Conservation (phyloP, 306 rosid genomes). For the Mimosa pudica region DNA sequence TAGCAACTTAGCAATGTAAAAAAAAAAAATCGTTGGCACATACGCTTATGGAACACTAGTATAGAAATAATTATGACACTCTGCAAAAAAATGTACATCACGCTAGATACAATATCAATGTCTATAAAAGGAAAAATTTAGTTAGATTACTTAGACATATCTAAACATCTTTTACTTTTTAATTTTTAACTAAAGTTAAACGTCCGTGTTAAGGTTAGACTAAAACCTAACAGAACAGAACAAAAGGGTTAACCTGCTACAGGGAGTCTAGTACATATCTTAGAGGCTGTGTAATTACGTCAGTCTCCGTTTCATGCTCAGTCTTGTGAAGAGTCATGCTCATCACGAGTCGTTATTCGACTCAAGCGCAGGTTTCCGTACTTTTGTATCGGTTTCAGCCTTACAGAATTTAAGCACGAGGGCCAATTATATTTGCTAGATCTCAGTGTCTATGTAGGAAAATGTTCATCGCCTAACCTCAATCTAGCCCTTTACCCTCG, state of each 20-base stretch:
- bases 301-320: too few relatives aligned
- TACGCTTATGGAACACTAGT: neutral
- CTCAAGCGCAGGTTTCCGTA: neutral
- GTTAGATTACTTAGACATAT: neutral
- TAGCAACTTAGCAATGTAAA: neutral
- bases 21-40: neutral
- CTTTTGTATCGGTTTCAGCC: neutral
- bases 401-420: neutral
- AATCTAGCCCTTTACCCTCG: conserved; percentile 52
- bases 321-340: too few relatives aligned
- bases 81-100: neutral
- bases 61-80: neutral
- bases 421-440: neutral
- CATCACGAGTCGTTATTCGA: too few relatives aligned
- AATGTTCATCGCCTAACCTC: conserved; percentile 13
- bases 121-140: neutral
- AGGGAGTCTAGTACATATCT: neutral
- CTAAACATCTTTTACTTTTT: neutral
- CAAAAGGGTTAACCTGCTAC: neutral
- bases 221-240: neutral
- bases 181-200: neutral
- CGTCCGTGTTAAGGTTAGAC: neutral
- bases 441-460: neutral
- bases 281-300: too few relatives aligned
- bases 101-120: conserved; percentile 23